Evolutionary conservation across 2,329 filamentous ascomycete genomes (phyloP).

Genomic region (Hortaea sp.): DNA sequence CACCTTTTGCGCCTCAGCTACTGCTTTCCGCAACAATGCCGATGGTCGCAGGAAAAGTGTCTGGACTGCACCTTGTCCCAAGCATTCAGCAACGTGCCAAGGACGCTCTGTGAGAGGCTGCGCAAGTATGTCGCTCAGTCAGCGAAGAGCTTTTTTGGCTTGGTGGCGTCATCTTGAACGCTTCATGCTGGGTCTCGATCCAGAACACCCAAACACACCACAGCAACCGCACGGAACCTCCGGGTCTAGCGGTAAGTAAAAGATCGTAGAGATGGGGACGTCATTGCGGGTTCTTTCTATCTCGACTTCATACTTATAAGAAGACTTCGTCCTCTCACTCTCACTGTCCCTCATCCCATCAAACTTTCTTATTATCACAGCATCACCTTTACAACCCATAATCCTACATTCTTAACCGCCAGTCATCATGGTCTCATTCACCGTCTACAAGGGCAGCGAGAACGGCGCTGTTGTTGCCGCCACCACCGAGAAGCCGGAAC

Average conservation of each 20-base stretch:
- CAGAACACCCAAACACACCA: background rate
- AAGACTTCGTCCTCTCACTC: background rate
- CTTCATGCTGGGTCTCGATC: background rate
- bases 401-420: background rate
- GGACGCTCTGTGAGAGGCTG: background rate
- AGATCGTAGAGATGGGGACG: background rate
- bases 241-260: too few species aligned
- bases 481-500: conserved; percentile 36
- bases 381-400: background rate
- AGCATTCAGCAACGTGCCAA: background rate
- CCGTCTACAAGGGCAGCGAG: conserved; percentile 53
- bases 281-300: background rate
- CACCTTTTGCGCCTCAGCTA: background rate
- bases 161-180: background rate
- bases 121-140: background rate
- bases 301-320: background rate
- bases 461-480: conserved; percentile 46
- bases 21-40: background rate
- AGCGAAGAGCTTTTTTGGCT: background rate
- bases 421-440: conserved; percentile 39
- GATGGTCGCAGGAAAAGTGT: background rate
- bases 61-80: background rate
- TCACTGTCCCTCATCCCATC: background rate
- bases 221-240: background rate
- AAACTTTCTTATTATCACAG: background rate